phyloP scores from a whole-genome alignment of 108 stramenopile genomes.

The Pseudonitzschia delicatissima region DNA sequence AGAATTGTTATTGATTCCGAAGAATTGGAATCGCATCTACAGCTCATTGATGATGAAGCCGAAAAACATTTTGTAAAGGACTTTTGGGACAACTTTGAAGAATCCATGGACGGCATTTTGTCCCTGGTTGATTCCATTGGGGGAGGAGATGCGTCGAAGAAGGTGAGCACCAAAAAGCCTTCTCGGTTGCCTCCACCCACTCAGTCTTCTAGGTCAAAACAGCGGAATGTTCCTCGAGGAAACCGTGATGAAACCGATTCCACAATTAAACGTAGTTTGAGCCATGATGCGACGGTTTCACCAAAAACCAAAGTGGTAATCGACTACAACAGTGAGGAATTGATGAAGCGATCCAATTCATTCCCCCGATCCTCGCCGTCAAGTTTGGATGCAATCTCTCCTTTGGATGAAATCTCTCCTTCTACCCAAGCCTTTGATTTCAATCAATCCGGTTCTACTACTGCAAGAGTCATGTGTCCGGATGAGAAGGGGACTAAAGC shows the following conservation, averaged over 20 bases:
- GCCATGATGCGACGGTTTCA: background rate
- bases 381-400: background rate
- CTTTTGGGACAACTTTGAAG: constrained; percentile 38
- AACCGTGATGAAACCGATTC: constrained; percentile 9
- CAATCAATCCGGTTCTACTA: too few species aligned
- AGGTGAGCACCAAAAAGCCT: background rate
- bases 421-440: too few species aligned
- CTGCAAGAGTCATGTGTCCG: background rate
- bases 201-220: background rate
- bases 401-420: too few species aligned
- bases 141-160: background rate
- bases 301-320: background rate
- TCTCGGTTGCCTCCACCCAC: background rate
- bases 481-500: background rate
- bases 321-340: background rate
- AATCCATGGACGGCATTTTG: constrained; percentile 30
- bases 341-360: constrained; percentile 5
- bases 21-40: constrained; percentile 31
- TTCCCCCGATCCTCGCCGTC: background rate
- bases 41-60: constrained; percentile 29
- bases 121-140: constrained; percentile 17
- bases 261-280: background rate
- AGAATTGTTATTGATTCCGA: constrained; percentile 20
- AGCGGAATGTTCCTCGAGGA: background rate
- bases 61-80: constrained; percentile 30